Percentiles rank a stretch among this genome's conserved stretches.
Conservation (phyloP, 2,329 filamentous ascomycete genomes). For the Fusarium goolgardi region DNA sequence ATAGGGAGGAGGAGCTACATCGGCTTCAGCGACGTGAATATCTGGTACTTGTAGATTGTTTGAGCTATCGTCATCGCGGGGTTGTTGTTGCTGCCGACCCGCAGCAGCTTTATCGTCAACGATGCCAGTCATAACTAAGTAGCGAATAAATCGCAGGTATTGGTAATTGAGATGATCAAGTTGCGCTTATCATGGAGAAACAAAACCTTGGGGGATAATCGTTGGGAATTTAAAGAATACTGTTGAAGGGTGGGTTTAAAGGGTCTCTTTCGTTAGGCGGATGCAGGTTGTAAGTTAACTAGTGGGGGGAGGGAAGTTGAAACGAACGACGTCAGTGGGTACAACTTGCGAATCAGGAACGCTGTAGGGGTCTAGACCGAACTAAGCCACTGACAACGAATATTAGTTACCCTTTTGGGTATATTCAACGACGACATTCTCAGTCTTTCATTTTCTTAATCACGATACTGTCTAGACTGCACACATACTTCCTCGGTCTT, state of each 20-base stretch:
- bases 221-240: conserved; percentile 7
- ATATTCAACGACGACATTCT: not conserved
- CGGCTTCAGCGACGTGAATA: conserved; percentile 53
- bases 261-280: not conserved
- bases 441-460: not conserved
- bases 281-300: not conserved
- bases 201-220: not conserved
- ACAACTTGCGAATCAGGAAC: conserved; percentile 21
- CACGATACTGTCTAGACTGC: not conserved
- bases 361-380: not conserved
- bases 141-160: conserved; percentile 7
- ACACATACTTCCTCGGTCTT: not conserved
- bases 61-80: conserved; percentile 32
- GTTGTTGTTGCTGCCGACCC: conserved; percentile 35
- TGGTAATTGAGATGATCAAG: not conserved
- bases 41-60: conserved; percentile 57
- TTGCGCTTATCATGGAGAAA: conserved; percentile 6
- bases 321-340: conserved; percentile 32
- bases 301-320: conserved; percentile 26
- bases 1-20: conserved; percentile 67
- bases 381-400: conserved; percentile 20
- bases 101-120: conserved; percentile 47
- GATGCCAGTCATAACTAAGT: conserved; percentile 43
- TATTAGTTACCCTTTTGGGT: conserved; percentile 5
- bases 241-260: not conserved